Conservation (phyloP, 441 rosid genomes). For the Populus hybrid region DNA sequence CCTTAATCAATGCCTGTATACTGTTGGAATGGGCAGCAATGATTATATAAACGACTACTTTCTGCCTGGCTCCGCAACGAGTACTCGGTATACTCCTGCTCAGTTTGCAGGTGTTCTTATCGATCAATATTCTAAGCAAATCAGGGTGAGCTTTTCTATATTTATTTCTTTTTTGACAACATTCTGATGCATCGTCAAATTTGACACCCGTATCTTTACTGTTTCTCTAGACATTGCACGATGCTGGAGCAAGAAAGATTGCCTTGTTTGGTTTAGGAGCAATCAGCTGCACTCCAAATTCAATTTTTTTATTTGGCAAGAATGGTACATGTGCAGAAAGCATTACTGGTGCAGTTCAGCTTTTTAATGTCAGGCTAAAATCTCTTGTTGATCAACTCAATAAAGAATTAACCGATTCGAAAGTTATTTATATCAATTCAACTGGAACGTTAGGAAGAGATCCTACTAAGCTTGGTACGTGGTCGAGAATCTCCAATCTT, state of each 20-base stretch:
- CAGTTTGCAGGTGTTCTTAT: slow-evolving; percentile 39
- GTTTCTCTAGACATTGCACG: slow-evolving; percentile 32
- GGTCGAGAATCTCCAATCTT: neutral
- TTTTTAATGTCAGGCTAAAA: slow-evolving; percentile 11
- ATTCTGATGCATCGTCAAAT: neutral
- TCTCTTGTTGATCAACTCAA: slow-evolving; percentile 7
- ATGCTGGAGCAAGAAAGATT: slow-evolving; percentile 46
- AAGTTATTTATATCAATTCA: slow-evolving; percentile 5
- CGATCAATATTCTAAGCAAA: slow-evolving; percentile 21
- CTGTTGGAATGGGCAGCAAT: slow-evolving; percentile 53
- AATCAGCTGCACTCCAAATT: slow-evolving; percentile 10
- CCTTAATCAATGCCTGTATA: slow-evolving; percentile 44
- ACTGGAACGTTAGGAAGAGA: neutral
- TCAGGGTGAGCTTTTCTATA: slow-evolving; percentile 22
- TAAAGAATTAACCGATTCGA: neutral
- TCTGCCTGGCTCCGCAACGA: slow-evolving; percentile 29
- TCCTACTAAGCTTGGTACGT: neutral
- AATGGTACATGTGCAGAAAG: neutral
- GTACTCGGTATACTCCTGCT: slow-evolving; percentile 30
- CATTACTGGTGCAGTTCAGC: neutral
- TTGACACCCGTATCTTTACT: neutral
- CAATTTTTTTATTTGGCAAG: slow-evolving; percentile 1
- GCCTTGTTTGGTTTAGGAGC: slow-evolving; percentile 4
- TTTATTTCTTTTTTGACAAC: neutral
- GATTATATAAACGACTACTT: slow-evolving; percentile 64